Percentiles rank a stretch among this genome's conserved stretches.
Evolutionary conservation across 164 flowering plant species (phyloP).

Genomic region (Aristolochia californica): DNA sequence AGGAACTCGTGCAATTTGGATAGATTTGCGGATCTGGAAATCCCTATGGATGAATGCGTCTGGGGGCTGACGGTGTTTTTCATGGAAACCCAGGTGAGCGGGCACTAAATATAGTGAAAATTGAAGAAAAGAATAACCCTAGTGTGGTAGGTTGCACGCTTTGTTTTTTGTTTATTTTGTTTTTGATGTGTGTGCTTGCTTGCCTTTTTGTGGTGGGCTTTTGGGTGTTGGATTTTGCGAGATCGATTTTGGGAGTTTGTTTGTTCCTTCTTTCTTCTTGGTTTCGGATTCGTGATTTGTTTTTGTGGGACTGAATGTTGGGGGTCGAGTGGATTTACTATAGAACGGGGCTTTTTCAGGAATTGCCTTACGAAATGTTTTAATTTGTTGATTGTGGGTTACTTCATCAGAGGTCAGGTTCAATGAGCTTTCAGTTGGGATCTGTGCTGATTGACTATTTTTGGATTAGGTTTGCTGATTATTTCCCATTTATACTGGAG

Average conservation of each 20-base stretch:
- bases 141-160: not conserved
- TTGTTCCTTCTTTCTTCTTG: not conserved
- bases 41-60: conserved; percentile 7
- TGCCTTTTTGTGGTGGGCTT: conserved; percentile 2
- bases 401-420: conserved; percentile 32
- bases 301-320: conserved; percentile 10
- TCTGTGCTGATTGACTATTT: conserved; percentile 33
- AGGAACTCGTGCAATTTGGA: not conserved
- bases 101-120: not conserved
- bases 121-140: not conserved
- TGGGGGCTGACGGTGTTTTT: conserved; percentile 5
- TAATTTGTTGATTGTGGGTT: conserved; percentile 1
- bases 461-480: conserved; percentile 1
- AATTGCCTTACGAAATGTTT: conserved; percentile 6
- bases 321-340: not conserved
- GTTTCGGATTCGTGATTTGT: conserved; percentile 4
- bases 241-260: not conserved
- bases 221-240: not conserved
- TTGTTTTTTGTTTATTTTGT: conserved; percentile 3
- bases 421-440: conserved; percentile 55
- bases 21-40: conserved; percentile 7
- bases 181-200: not conserved
- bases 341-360: conserved; percentile 8
- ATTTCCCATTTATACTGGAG: not conserved
- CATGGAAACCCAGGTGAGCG: conserved; percentile 24